phyloP scores from a whole-genome alignment of 2,329 filamentous ascomycete species.

The Eutypella sp. region DNA sequence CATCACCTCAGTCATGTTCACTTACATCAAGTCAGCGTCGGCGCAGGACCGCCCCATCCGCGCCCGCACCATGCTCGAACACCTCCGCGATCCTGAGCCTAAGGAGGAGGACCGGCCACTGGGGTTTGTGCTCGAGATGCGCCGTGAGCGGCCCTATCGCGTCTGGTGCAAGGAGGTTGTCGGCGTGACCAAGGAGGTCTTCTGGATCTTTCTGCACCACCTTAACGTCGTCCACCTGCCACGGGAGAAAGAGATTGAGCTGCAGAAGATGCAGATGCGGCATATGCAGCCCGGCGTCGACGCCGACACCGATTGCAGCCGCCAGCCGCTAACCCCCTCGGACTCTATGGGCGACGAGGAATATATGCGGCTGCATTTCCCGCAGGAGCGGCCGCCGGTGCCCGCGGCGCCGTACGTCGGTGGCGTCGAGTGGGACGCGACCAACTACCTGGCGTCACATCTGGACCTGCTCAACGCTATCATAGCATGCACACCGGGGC shows the following conservation, averaged over 20 bases:
- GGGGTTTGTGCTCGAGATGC: slow-evolving; percentile 86
- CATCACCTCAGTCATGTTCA: slow-evolving; percentile 83
- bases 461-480: slow-evolving; percentile 90
- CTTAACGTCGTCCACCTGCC: slow-evolving; percentile 77
- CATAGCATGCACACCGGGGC: slow-evolving; percentile 70
- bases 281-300: slow-evolving; percentile 18
- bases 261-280: background rate
- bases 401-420: slow-evolving; percentile 94
- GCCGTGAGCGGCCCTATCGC: slow-evolving; percentile 79
- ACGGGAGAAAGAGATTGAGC: slow-evolving; percentile 33
- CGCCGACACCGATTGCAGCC: background rate
- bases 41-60: slow-evolving; percentile 59
- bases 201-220: slow-evolving; percentile 98
- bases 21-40: slow-evolving; percentile 69
- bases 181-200: slow-evolving; percentile 94
- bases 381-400: slow-evolving; percentile 79
- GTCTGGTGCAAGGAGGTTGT: slow-evolving; percentile 91
- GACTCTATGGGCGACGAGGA: slow-evolving; percentile 41
- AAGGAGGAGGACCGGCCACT: slow-evolving; percentile 72
- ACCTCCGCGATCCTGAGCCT: slow-evolving; percentile 74
- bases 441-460: slow-evolving; percentile 90
- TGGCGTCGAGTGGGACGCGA: slow-evolving; percentile 97
- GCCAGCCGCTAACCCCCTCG: too few species aligned
- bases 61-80: slow-evolving; percentile 68
- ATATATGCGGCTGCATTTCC: slow-evolving; percentile 71